Evolutionary conservation across 176 grass and related monocot species (phyloP).

Genomic region (Triticum turgidum): DNA sequence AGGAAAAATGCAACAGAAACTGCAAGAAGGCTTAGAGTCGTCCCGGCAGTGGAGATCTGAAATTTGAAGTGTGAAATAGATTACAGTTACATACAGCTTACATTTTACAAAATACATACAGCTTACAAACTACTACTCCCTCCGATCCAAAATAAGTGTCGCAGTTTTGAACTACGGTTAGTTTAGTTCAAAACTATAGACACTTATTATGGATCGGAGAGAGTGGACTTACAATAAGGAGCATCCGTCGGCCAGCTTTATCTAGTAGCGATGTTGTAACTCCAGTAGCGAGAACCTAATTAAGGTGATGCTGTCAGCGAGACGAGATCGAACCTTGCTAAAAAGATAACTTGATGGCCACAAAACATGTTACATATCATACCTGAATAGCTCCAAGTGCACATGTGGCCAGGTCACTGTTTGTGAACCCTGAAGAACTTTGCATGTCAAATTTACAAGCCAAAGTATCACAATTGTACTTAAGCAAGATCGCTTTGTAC

Average conservation of each 20-base stretch:
- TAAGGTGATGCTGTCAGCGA: conserved; percentile 10
- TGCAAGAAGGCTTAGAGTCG: conserved; percentile 73
- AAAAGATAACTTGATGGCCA: conserved; percentile 49
- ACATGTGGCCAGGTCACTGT: conserved; percentile 83
- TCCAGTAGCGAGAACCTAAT: conserved; percentile 87
- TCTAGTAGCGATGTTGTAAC: conserved; percentile 86
- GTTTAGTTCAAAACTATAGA: too few relatives aligned
- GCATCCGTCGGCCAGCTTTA: conserved; percentile 88
- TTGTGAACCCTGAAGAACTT: conserved; percentile 60
- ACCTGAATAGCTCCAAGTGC: conserved; percentile 94
- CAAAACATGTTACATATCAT: conserved; percentile 6
- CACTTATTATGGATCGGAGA: too few relatives aligned
- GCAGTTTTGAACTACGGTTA: too few relatives aligned
- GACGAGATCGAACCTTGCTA: neutral
- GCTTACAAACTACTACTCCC: too few relatives aligned
- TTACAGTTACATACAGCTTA: conserved; percentile 3
- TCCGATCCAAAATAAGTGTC: too few relatives aligned
- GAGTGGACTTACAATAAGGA: conserved; percentile 72
- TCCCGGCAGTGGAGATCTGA: conserved; percentile 71
- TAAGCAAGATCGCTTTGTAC: neutral
- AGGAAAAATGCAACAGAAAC: conserved; percentile 88
- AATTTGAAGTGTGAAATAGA: conserved; percentile 12
- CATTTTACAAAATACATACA: neutral
- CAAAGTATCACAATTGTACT: neutral
- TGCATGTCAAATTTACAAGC: neutral